Evolutionary conservation across 768 basidiomycete species (phyloP), one percentile per base, ranked within the genome.

Genomic region (Podaxis rugospora): DNA sequence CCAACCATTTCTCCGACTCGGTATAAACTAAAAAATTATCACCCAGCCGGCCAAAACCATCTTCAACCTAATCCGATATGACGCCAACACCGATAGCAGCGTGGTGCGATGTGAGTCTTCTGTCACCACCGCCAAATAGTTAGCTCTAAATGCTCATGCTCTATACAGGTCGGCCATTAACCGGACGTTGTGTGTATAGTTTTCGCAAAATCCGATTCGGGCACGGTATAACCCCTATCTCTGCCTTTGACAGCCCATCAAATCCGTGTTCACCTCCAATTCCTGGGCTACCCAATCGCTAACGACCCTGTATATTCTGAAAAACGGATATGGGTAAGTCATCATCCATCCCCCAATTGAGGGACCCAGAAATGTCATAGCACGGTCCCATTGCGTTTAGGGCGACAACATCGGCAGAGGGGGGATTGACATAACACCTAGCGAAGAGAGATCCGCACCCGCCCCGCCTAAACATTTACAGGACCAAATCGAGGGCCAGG

Each of bases 301-400:
- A 98, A 99, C 70, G 97, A 98, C 66, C 92, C 95, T 1, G 82
- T 98, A 2, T 99, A 99, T 73, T 89, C 90, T 16, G 89, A 90
- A 62, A 76, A 78, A 36, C 82, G 80, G 42, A 91, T 92, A 55
- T 93, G 91, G 91, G 91, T 86, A 66, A 42, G 69, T 66, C 13
- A n/a, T 27, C 23, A 37, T 23, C 14, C 23, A 52, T 28, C 62
- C 54, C 47, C 13, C 9, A 35, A 47, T 50, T 11, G 10, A n/a
- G n/a, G 27, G 25, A 27, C 37, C 32, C 40, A 11, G 35, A 16
- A 32, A 21, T 14, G 14, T 49, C 44, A 46, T 51, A 11, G 5
- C 13, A 18, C 16, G 32, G 7, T 36, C 13, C 35, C 36, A 37
- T 61, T 49, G 7, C 23, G 32, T 14, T 57, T 52, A 91, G 93